phyloP scores from a whole-genome alignment of 768 basidiomycete genomes.

The Hypholoma fasciculare region DNA sequence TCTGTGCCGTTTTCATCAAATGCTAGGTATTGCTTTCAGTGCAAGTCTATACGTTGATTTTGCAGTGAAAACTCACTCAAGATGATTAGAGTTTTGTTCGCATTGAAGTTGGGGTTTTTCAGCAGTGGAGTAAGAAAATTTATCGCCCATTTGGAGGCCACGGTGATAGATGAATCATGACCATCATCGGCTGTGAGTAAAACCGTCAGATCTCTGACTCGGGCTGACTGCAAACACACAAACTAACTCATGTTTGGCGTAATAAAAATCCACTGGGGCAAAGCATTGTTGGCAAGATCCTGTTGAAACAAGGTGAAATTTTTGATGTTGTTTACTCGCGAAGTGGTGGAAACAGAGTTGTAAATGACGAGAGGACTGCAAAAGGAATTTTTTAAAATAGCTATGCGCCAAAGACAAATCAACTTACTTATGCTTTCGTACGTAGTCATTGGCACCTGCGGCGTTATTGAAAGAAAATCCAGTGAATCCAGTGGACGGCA shows the following conservation, averaged over 20 bases:
- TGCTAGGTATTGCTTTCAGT: constrained; percentile 17
- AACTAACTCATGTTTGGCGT: constrained; percentile 53
- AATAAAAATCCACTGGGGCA: constrained; percentile 63
- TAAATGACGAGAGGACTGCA: constrained; percentile 44
- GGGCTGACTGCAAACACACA: not conserved
- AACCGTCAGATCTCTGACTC: not conserved
- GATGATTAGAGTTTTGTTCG: constrained; percentile 51
- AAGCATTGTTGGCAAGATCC: constrained; percentile 46
- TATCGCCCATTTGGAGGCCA: constrained; percentile 42
- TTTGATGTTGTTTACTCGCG: constrained; percentile 44
- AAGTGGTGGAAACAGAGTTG: constrained; percentile 46
- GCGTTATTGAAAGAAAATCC: constrained; percentile 34
- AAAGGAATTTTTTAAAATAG: not conserved
- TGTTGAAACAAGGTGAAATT: constrained; percentile 64
- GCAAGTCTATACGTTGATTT: no score
- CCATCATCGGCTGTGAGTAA: constrained; percentile 45
- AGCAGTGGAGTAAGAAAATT: constrained; percentile 57
- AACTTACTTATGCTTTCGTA: constrained; percentile 31
- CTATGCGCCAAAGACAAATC: not conserved
- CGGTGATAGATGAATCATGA: constrained; percentile 58
- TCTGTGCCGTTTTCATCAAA: constrained; percentile 57
- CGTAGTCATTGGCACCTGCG: constrained; percentile 26
- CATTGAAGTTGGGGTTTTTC: constrained; percentile 51
- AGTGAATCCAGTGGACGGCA: constrained; percentile 49
- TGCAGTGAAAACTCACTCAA: constrained; percentile 30